A percentile compares a stretch with the other conserved stretches of the same genome.
Evolutionary conservation across 2,329 filamentous ascomycete species (phyloP).

Genomic region (Neofusicoccum parvum): DNA sequence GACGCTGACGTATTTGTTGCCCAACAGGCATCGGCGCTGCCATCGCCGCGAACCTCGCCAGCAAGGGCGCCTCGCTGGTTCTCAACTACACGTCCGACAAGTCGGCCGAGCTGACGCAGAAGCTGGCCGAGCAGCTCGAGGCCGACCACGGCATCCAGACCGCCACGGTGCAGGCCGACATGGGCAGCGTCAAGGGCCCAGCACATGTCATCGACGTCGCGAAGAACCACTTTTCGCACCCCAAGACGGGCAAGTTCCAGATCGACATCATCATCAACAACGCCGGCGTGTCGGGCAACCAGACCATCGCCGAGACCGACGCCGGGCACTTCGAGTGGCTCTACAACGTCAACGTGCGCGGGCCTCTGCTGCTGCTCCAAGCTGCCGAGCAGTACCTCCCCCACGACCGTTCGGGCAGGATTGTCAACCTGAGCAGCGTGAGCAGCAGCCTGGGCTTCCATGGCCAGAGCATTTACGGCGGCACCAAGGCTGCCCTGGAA

Average conservation of each 20-base stretch:
- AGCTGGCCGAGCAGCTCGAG: constrained; percentile 60
- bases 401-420: constrained; percentile 65
- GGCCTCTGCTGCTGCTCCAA: constrained; percentile 76
- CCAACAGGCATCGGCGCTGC: constrained; percentile 70
- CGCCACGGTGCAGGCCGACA: constrained; percentile 69
- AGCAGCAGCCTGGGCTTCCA: constrained; percentile 58
- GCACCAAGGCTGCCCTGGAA: constrained; percentile 68
- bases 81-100: constrained; percentile 72
- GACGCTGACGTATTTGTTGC: constrained; percentile 12
- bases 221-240: constrained; percentile 60
- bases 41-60: constrained; percentile 69
- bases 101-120: constrained; percentile 54
- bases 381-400: constrained; percentile 71
- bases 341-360: constrained; percentile 80
- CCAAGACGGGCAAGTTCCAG: constrained; percentile 60
- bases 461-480: constrained; percentile 64
- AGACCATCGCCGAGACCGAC: constrained; percentile 63
- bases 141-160: constrained; percentile 61
- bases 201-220: constrained; percentile 61
- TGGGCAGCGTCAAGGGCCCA: constrained; percentile 64
- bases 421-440: constrained; percentile 65
- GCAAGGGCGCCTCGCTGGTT: constrained; percentile 69
- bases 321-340: constrained; percentile 68
- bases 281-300: constrained; percentile 70
- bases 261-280: constrained; percentile 90